Evolutionary conservation across 2,329 filamentous ascomycete genomes (phyloP).

Genomic region (Tolypocladium nubicola): DNA sequence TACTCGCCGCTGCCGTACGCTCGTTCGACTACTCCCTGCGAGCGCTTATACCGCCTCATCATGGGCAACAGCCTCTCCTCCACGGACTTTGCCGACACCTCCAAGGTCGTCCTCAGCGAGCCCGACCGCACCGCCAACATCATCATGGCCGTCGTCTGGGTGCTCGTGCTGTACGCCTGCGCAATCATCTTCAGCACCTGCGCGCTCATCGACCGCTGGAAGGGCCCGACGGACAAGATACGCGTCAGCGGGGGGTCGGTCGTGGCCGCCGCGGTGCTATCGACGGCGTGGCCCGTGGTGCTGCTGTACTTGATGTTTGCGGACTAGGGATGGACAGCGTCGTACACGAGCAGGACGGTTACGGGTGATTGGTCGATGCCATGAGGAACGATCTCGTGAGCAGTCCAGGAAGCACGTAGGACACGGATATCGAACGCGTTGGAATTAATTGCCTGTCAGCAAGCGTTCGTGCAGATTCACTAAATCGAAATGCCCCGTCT

Average conservation of each 20-base stretch:
- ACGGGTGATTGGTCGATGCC: too few relatives aligned
- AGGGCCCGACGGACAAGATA: conserved; percentile 24
- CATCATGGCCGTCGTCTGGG: conserved; percentile 24
- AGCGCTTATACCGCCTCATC: not conserved
- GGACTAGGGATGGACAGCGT: not conserved
- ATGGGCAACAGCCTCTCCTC: conserved; percentile 33
- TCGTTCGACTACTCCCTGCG: not conserved
- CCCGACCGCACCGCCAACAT: conserved; percentile 19
- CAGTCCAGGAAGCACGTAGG: not conserved
- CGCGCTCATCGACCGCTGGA: conserved; percentile 31
- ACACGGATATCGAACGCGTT: not conserved
- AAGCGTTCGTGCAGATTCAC: not conserved
- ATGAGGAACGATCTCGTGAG: too few relatives aligned
- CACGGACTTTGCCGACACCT: conserved; percentile 23
- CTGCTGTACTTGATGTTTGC: conserved; percentile 20
- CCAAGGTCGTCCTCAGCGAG: conserved; percentile 19
- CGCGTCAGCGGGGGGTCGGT: conserved; percentile 16
- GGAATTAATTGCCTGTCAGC: not conserved
- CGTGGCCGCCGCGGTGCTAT: conserved; percentile 20
- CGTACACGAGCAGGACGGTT: too few relatives aligned
- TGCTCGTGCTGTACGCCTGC: conserved; percentile 21
- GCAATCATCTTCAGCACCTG: conserved; percentile 32
- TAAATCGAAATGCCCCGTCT: not conserved
- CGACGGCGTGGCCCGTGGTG: conserved; percentile 24
- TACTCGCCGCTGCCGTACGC: not conserved